phyloP scores from a whole-genome alignment of 2,329 filamentous ascomycete genomes.

The Lecanoromycetidae sp. region DNA sequence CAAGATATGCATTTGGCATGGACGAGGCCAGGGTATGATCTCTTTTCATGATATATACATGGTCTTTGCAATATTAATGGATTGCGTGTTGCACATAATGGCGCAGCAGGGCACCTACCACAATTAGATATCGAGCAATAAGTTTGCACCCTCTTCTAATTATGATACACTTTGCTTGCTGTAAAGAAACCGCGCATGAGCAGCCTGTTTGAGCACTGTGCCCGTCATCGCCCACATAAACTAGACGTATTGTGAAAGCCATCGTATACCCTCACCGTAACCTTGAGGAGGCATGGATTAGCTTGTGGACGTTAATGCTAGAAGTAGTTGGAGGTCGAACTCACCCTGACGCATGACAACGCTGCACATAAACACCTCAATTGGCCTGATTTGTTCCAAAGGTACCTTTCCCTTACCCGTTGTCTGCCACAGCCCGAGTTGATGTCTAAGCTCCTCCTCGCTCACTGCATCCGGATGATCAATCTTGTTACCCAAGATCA shows the following conservation, averaged over 20 bases:
- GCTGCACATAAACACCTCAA: conserved; percentile 99
- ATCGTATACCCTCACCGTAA: conserved; percentile 82
- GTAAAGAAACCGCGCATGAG: background rate
- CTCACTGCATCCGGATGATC: conserved; percentile 92
- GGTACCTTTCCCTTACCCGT: conserved; percentile 93
- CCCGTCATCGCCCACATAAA: background rate
- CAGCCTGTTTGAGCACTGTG: background rate
- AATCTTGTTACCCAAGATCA: conserved; percentile 98
- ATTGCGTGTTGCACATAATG: too few relatives aligned
- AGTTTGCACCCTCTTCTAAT: too few relatives aligned
- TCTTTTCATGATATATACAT: too few relatives aligned
- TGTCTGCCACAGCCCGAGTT: conserved; percentile 89
- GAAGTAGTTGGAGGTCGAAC: conserved; percentile 22
- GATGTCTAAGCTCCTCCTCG: conserved; percentile 87
- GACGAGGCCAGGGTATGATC: too few relatives aligned
- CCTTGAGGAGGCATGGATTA: conserved; percentile 32
- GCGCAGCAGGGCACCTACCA: too few relatives aligned
- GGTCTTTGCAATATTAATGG: too few relatives aligned
- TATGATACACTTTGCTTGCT: conserved; percentile 2
- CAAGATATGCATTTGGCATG: too few relatives aligned
- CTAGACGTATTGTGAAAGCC: conserved; percentile 82
- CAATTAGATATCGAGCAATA: too few relatives aligned
- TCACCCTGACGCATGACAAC: conserved; percentile 93
- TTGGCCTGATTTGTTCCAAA: conserved; percentile 81
- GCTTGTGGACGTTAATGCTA: background rate